These are phyloP conservation scores for Pachysandra terminalis DNA, from an alignment of 164 flowering plant species.

Conservation along the genomic window DNA sequence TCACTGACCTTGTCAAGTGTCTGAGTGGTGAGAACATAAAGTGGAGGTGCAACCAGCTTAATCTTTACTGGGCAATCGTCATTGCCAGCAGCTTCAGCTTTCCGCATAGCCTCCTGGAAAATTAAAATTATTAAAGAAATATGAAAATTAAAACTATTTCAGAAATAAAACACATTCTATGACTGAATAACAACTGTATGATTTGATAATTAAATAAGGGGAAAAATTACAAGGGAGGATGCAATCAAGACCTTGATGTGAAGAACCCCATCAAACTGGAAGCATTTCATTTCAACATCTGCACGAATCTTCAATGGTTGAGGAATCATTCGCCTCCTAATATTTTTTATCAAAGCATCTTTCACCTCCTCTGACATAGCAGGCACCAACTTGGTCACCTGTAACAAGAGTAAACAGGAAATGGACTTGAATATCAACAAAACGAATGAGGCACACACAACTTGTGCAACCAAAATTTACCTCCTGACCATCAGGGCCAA, in stretches of 20 bases:
- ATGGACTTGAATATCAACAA: not conserved
- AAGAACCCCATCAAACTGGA: slow-evolving; percentile 97
- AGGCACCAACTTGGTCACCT: slow-evolving; percentile 86
- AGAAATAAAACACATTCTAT: too few species aligned
- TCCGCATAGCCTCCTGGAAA: slow-evolving; percentile 89
- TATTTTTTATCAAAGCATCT: slow-evolving; percentile 81
- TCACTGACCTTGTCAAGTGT: slow-evolving; percentile 88
- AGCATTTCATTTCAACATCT: slow-evolving; percentile 95
- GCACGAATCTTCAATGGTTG: slow-evolving; percentile 92
- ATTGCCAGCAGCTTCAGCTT: slow-evolving; percentile 95
- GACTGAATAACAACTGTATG: not conserved
- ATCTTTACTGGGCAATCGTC: slow-evolving; percentile 94
- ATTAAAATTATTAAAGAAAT: slow-evolving; percentile 1
- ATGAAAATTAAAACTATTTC: too few species aligned
- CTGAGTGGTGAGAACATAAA: slow-evolving; percentile 91
- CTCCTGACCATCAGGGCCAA: slow-evolving; percentile 91
- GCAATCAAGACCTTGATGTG: slow-evolving; percentile 73
- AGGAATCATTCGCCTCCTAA: slow-evolving; percentile 94
- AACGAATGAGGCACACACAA: not conserved
- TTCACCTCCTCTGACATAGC: slow-evolving; percentile 85
- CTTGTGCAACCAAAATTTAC: slow-evolving; percentile 31
- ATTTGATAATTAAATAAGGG: not conserved
- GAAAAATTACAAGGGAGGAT: not conserved
- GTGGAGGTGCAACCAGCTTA: slow-evolving; percentile 91
- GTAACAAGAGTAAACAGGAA: not conserved